Evolutionary conservation across 208 protist genomes (phyloP).

Genomic region (Leishmania turanica): DNA sequence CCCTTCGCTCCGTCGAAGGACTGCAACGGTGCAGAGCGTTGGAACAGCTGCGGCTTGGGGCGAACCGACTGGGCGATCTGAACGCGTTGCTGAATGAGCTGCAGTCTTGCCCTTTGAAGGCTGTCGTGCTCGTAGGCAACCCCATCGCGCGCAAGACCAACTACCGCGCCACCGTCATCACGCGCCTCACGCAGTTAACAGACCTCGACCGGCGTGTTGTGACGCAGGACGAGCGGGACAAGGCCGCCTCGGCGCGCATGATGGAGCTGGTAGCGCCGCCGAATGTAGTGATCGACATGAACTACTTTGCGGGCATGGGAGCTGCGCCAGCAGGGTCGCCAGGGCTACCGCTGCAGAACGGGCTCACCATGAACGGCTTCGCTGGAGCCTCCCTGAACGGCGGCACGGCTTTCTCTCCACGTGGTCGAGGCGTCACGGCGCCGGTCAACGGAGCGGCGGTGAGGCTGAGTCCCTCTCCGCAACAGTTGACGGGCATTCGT

Average conservation of each 20-base stretch:
- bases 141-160: constrained; percentile 74
- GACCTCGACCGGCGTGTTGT: constrained; percentile 66
- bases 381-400: not conserved
- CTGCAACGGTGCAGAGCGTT: constrained; percentile 50
- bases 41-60: constrained; percentile 51
- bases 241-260: constrained; percentile 39
- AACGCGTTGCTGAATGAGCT: constrained; percentile 47
- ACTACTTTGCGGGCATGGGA: constrained; percentile 26
- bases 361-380: not conserved
- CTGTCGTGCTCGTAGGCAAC: constrained; percentile 67
- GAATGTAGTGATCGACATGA: constrained; percentile 81
- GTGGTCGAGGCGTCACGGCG: not conserved
- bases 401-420: not conserved
- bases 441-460: not conserved
- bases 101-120: constrained; percentile 31
- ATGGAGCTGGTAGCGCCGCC: constrained; percentile 57
- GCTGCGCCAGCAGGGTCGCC: not conserved
- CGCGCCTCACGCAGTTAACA: constrained; percentile 38
- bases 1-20: constrained; percentile 65
- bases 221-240: constrained; percentile 76
- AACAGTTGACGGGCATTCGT: constrained; percentile 3
- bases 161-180: constrained; percentile 69
- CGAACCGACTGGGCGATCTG: constrained; percentile 80
- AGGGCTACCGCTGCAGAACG: constrained; percentile 4
- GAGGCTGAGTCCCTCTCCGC: not conserved